phyloP scores from a whole-genome alignment of 345 rosid species.

The Euphorbia tirucalli region DNA sequence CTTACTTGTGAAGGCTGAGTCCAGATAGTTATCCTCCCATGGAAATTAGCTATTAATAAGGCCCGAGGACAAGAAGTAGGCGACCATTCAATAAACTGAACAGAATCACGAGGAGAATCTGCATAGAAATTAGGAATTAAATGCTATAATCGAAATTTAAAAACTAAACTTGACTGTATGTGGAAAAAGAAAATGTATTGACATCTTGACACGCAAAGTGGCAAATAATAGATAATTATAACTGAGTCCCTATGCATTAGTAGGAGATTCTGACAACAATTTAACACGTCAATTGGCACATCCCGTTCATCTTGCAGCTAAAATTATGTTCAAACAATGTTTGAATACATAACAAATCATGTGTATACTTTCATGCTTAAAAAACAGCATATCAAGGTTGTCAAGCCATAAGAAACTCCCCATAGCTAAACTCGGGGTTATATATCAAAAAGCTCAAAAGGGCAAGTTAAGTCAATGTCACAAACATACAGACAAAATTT shows the following conservation, averaged over 20 bases:
- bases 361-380: background rate
- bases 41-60: slow-evolving; percentile 85
- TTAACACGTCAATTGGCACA: background rate
- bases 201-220: background rate
- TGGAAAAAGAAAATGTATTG: background rate
- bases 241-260: background rate
- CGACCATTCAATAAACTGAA: slow-evolving; percentile 98
- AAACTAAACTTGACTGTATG: background rate
- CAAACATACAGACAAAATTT: background rate
- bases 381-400: background rate
- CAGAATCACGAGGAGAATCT: slow-evolving; percentile 99
- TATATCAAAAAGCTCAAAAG: background rate
- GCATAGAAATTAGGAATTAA: slow-evolving; percentile 16
- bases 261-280: background rate
- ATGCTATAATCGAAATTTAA: background rate
- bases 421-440: background rate
- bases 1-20: slow-evolving; percentile 92
- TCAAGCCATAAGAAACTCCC: background rate
- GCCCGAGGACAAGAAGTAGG: slow-evolving; percentile 96
- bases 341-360: background rate
- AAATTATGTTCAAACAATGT: background rate
- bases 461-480: background rate
- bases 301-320: background rate
- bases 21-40: slow-evolving; percentile 96
- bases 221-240: background rate